These are phyloP conservation scores for Metschnikowia kunwiensis DNA, from an alignment of 805 yeast genomes.

Conservation along the genomic window DNA sequence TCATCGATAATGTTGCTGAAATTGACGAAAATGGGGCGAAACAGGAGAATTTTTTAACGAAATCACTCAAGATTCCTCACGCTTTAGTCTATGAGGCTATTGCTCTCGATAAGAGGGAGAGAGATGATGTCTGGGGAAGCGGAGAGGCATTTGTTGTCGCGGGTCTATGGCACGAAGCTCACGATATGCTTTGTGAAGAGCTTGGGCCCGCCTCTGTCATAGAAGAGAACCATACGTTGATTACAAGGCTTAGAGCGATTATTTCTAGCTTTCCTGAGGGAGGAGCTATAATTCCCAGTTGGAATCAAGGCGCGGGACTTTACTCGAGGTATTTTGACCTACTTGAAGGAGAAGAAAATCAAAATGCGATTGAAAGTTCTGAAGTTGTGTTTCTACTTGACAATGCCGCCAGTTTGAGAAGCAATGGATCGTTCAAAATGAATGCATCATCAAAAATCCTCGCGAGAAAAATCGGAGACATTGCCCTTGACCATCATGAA, in stretches of 20 bases:
- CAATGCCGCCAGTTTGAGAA: conserved; percentile 43
- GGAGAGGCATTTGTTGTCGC: conserved; percentile 63
- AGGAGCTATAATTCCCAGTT: conserved; percentile 40
- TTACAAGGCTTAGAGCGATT: conserved; percentile 37
- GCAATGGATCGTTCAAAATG: conserved; percentile 7
- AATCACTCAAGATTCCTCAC: conserved; percentile 47
- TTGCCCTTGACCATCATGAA: conserved; percentile 27
- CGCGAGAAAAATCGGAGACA: conserved; percentile 45
- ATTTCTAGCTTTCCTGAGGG: conserved; percentile 42
- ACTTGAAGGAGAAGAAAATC: conserved; percentile 11
- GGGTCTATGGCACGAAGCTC: conserved; percentile 59
- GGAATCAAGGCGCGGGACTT: conserved; percentile 59
- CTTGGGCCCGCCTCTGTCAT: conserved; percentile 76
- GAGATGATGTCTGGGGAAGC: conserved; percentile 55
- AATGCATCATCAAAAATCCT: conserved; percentile 52
- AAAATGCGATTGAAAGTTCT: conserved; percentile 15
- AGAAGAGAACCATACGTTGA: conserved; percentile 37
- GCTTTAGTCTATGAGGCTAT: conserved; percentile 51
- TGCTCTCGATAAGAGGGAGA: conserved; percentile 52
- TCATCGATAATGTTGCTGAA: conserved; percentile 32
- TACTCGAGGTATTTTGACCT: conserved; percentile 49
- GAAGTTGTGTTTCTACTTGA: conserved; percentile 41
- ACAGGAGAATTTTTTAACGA: conserved; percentile 36
- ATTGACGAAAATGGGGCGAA: conserved; percentile 23
- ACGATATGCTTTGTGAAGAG: conserved; percentile 46